Evolutionary conservation across 2,329 filamentous ascomycete genomes (phyloP), one percentile per base, ranked within the genome.

Genomic region (Pseudogymnoascus verrucosus): DNA sequence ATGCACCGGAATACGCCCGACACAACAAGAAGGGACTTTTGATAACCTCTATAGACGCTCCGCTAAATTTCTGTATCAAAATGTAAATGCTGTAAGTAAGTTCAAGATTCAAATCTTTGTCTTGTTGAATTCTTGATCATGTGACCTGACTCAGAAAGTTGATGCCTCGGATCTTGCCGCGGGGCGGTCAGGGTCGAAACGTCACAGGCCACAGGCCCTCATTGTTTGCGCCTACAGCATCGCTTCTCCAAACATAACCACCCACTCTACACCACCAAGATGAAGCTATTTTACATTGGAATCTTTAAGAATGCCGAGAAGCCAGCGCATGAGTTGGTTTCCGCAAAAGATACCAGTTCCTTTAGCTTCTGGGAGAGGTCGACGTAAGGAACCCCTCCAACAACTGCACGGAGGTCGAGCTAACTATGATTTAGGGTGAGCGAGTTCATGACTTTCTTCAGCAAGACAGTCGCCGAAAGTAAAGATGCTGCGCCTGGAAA

Each of bases 201-300:
- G 51, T 57, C 51, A 57, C 51, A 57, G 28, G 51, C 51, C 51
- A 57, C 51, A 57, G 51, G 51, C 51, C 47, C 47, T 57, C 28
- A 57, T 57, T 57, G 51, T 57, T 57, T 57, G 51, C 51, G 51
- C 51, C 51, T 34, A 57, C 51, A 57, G 51, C 28, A 57, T 57
- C 51, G 21, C 28, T 34, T 57, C 51, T 57, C 51, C 10, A 57
- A 54, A 57, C 51, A 57, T 16, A 57, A 57, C n/a, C 51, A 57
- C 51, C 5, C 51, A 2, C 10, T 59, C 34, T 62, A 64, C 63
- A 67, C 69, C 72, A 74, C 74, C 77, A 87, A 71, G 74, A 93
- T 93, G 90, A 93, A 93, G 85, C 80, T 95, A 76, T 83, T 89
- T 77, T 95, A 95, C 78, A 91, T 96, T 74, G 91, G 90, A 71